Conservation (phyloP, 2,329 filamentous ascomycete genomes). For the Calonectria naviculata region DNA sequence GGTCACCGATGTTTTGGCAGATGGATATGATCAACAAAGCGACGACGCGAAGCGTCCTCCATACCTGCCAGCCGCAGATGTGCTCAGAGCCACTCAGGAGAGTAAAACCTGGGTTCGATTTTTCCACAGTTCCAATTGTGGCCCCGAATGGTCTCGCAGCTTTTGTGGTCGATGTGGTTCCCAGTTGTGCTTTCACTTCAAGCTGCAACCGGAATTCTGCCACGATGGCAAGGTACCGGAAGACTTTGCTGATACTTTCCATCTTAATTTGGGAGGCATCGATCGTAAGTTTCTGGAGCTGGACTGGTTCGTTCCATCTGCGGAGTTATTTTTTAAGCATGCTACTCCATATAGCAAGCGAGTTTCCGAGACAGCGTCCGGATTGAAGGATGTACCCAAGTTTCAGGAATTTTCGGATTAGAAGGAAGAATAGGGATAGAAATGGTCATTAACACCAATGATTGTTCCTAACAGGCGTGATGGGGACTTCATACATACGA, state of each 20-base stretch:
- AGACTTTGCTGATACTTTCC: slow-evolving; percentile 28
- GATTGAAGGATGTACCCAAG: slow-evolving; percentile 24
- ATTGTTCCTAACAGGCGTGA: no score
- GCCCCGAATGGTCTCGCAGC: slow-evolving; percentile 28
- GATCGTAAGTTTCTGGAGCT: slow-evolving; percentile 35
- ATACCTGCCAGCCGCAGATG: slow-evolving; percentile 31
- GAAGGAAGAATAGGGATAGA: neutral
- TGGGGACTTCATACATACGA: no score
- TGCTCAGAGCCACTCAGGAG: slow-evolving; percentile 24
- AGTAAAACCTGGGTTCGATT: slow-evolving; percentile 37
- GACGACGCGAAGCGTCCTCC: slow-evolving; percentile 29
- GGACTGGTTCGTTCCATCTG: slow-evolving; percentile 30
- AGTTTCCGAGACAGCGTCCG: slow-evolving; percentile 30
- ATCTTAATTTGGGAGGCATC: slow-evolving; percentile 30
- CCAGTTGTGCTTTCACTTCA: slow-evolving; percentile 31
- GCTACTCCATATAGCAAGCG: slow-evolving; percentile 32
- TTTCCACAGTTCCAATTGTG: slow-evolving; percentile 35
- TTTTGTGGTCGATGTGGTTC: slow-evolving; percentile 42
- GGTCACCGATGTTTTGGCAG: slow-evolving; percentile 26
- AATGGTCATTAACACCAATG: no score
- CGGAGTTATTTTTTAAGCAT: slow-evolving; percentile 30
- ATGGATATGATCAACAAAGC: slow-evolving; percentile 24
- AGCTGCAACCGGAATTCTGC: slow-evolving; percentile 23
- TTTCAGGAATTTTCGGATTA: neutral
- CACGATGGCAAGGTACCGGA: slow-evolving; percentile 28